phyloP scores from a whole-genome alignment of 257 asterid genomes.

The Schizonepeta tenuifolia region DNA sequence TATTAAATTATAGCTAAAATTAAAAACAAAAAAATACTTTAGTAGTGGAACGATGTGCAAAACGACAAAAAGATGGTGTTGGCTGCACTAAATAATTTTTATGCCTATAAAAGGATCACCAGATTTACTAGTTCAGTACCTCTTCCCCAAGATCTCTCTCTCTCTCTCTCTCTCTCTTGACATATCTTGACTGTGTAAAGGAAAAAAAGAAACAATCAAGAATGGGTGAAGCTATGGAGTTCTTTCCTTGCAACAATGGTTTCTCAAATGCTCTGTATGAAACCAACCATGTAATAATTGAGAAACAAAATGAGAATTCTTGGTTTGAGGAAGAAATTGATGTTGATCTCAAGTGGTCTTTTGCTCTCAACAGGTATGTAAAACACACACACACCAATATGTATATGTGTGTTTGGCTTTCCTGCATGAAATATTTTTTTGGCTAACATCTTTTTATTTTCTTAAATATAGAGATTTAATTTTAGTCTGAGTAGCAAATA shows the following conservation, averaged over 20 bases:
- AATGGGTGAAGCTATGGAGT: constrained; percentile 79
- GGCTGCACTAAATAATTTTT: neutral
- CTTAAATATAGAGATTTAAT: too few species aligned
- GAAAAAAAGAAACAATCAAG: neutral
- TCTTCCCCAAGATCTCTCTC: constrained; percentile 12
- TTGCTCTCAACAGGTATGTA: constrained; percentile 77
- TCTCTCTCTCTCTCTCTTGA: neutral
- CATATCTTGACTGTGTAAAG: neutral
- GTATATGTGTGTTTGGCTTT: too few species aligned
- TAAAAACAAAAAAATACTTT: neutral
- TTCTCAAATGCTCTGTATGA: constrained; percentile 57
- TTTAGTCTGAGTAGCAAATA: too few species aligned
- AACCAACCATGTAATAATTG: constrained; percentile 39
- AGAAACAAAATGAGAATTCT: constrained; percentile 38
- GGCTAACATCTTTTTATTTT: too few species aligned
- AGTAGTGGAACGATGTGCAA: neutral
- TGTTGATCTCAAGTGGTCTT: constrained; percentile 93
- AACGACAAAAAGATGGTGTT: constrained; percentile 10
- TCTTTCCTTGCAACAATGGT: constrained; percentile 56
- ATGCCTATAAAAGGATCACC: constrained; percentile 39
- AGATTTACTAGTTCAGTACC: constrained; percentile 24
- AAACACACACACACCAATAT: neutral
- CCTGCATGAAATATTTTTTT: too few species aligned
- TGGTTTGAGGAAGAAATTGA: constrained; percentile 98
- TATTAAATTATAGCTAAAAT: neutral